phyloP scores from a whole-genome alignment of 2,329 filamentous ascomycete genomes.

The Ambrosiella beaveri region DNA sequence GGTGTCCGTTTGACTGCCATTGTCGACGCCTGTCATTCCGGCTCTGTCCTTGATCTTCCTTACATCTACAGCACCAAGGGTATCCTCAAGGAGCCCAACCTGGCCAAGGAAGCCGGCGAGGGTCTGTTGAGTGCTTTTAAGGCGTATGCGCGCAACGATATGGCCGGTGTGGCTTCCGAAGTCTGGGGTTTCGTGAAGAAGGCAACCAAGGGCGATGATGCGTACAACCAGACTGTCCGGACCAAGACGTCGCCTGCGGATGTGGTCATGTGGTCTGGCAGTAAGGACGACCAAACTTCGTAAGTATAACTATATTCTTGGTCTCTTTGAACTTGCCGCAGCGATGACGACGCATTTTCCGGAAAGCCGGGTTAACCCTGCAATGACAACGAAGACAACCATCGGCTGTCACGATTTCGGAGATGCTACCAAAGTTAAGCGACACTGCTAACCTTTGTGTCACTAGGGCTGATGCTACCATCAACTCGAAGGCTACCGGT shows the following conservation, averaged over 20 bases:
- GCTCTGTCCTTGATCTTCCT: conserved; percentile 58
- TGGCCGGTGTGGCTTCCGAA: conserved; percentile 62
- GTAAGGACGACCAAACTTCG: conserved; percentile 90
- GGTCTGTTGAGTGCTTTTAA: conserved; percentile 56
- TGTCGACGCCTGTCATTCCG: conserved; percentile 68
- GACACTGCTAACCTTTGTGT: neutral
- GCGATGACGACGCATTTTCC: neutral
- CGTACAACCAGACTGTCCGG: conserved; percentile 60
- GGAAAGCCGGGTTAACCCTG: neutral
- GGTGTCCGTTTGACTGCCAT: conserved; percentile 75
- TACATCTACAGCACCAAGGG: conserved; percentile 71
- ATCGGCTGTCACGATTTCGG: neutral
- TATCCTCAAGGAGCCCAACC: conserved; percentile 63
- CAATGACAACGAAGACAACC: neutral
- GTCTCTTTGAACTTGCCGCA: conserved; percentile 9
- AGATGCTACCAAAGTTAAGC: neutral
- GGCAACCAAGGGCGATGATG: conserved; percentile 45
- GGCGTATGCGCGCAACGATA: conserved; percentile 68
- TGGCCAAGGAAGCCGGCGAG: conserved; percentile 62
- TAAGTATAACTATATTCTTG: conserved; percentile 19
- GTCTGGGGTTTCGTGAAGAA: conserved; percentile 74
- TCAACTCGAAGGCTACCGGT: conserved; percentile 75
- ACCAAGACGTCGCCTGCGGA: conserved; percentile 92
- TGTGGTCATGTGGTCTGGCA: conserved; percentile 95
- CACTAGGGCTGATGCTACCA: conserved; percentile 69